phyloP scores from a whole-genome alignment of 208 protist genomes.

The Acanthamoeba royreba region DNA sequence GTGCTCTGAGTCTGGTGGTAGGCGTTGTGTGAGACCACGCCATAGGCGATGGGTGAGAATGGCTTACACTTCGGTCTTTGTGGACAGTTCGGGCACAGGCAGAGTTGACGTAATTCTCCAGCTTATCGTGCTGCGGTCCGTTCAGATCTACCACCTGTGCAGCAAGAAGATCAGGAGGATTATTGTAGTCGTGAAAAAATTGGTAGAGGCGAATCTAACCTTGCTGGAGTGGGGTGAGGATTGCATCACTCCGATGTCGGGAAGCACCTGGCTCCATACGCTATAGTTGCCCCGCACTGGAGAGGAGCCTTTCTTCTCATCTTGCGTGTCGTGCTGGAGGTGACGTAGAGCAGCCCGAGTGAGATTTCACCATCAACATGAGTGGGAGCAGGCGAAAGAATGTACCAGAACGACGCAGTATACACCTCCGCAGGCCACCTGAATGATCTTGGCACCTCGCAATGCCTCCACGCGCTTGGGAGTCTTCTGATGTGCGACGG shows the following conservation, averaged over 20 bases:
- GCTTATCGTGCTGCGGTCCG: not conserved
- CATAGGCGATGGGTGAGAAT: too few species aligned
- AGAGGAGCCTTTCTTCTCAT: not conserved
- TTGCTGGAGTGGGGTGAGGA: not conserved
- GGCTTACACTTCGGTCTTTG: not conserved
- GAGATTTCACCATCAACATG: not conserved
- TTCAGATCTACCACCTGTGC: not conserved
- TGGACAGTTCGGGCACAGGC: not conserved
- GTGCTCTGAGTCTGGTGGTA: not conserved
- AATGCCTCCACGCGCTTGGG: not conserved
- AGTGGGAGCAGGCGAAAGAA: not conserved
- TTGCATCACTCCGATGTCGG: constrained; percentile 31
- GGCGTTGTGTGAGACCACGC: not conserved
- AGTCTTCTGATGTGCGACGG: not conserved
- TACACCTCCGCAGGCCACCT: not conserved
- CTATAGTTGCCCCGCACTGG: not conserved
- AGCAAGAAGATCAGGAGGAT: not conserved
- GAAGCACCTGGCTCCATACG: not conserved
- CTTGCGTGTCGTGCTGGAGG: not conserved
- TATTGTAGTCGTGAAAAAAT: not conserved
- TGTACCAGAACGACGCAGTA: not conserved
- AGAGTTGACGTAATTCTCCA: constrained; percentile 28
- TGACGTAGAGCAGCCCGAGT: not conserved
- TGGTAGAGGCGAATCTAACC: not conserved
- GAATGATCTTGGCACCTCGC: not conserved